phyloP scores from a whole-genome alignment of 305 asterid species.

The Euphrasia arctica region DNA sequence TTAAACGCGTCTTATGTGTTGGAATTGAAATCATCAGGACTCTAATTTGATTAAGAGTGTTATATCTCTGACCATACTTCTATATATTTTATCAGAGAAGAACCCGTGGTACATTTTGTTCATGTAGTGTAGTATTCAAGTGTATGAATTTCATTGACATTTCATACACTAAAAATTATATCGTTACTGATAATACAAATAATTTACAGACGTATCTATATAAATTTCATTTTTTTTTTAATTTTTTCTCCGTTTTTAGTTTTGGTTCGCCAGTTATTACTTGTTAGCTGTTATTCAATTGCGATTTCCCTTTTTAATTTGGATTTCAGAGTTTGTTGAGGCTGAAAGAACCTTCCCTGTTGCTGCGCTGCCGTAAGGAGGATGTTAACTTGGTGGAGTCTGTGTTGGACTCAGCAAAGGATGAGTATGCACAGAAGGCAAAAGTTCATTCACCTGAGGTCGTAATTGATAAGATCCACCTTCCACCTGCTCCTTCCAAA shows the following conservation, averaged over 20 bases:
- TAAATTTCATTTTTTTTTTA: not conserved
- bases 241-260: not conserved
- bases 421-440: slow-evolving; percentile 76
- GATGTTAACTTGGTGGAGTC: slow-evolving; percentile 59
- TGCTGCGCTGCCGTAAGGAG: slow-evolving; percentile 81
- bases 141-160: not conserved
- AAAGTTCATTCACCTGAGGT: slow-evolving; percentile 54
- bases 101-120: not conserved
- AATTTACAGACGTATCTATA: not conserved
- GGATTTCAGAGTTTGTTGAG: slow-evolving; percentile 53
- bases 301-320: slow-evolving; percentile 11
- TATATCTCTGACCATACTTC: slow-evolving; percentile 1
- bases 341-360: slow-evolving; percentile 62
- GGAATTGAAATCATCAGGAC: not conserved
- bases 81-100: not conserved
- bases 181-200: not conserved
- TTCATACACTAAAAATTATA: not conserved
- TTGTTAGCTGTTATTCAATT: not conserved
- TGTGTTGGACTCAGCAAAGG: slow-evolving; percentile 58
- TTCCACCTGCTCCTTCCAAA: slow-evolving; percentile 55
- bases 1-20: not conserved
- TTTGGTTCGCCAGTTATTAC: not conserved
- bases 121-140: not conserved
- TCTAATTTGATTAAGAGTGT: slow-evolving; percentile 1
- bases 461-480: slow-evolving; percentile 42